Base-by-base conservation (phyloP, 192 early-diverging fungal genomes). In the Coemansia sp. region DNA sequence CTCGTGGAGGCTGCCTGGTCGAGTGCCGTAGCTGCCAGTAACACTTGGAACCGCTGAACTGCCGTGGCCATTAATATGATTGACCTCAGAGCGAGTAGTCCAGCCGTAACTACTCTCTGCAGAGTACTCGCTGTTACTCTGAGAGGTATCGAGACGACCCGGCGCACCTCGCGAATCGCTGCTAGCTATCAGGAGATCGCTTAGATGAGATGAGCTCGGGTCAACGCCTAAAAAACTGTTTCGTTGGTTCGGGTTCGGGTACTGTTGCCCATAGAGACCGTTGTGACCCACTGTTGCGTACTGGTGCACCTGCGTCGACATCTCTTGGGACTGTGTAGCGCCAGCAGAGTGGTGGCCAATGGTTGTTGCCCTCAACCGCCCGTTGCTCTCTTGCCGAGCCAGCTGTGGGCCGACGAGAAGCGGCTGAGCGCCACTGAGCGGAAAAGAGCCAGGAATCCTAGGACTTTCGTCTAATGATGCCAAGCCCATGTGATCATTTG, bases 171-270 rank as follows among this genome's bases (percentile, higher is more conserved):
- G 66, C 73, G 53, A 32, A 48, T 72, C 69, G 69, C 80, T 45
- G 63, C 67, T 66, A 58, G 72, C 70, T 51, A 59, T 27, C 62
- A 72, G 72, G 45, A 64, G 68, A 59, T 44, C 69, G 68, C 66
- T 60, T 41, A 61, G 63, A 21, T 68, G 69, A 38, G 71, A 74
- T 66, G 80, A 63, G 67, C 80, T 74, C 80, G 80, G 80, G 80
- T 83, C 80, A 83, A 83, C 75, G 80, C 69, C 80, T 83, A 83
- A 83, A 83, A 83, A 83, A 83, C 63, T 21, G 31, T 58, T 51
- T 42, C 58, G 69, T 10, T 61, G 65, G 29, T 65, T 55, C 42
- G 45, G 36, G 42, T 45, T 46, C 32, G 44, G 32, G 38, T 44
- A 53, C 32, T 63, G 32, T 25, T 42, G 63, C 2, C 37, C 17